Base-by-base conservation (phyloP, 192 early-diverging fungal genomes). In the Pilaira anomala region DNA sequence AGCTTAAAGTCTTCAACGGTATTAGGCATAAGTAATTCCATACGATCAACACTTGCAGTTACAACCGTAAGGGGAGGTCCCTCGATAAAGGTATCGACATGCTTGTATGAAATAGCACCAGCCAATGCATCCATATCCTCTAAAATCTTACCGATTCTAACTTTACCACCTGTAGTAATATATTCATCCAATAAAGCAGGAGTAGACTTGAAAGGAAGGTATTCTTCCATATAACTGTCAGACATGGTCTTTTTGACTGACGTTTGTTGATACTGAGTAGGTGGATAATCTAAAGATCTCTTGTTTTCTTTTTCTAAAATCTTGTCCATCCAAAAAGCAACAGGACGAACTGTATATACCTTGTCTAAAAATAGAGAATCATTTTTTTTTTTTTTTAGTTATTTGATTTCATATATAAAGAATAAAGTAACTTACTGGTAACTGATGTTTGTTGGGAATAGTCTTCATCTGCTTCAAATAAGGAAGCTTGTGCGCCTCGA, bases 11-110 rank as follows among this genome's bases (percentile, higher is more conserved):
- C 90, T 60, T 87, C 80, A 8, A 84, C 68, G 6, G 83, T 78
- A 39, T 91, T 78, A 3, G 74, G 77, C 25, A 78, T 62, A 36
- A 89, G 70, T 48, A 97, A 69, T 22, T 95, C 92, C 40, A 95
- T 91, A 19, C 94, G 78, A 69, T 97, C 94, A 11, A 97, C 84
- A 21, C 87, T 80, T 0, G 94, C 94, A 5, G 93, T 96, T 14
- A 93, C 93, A 68, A 96, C 91, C 1, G 83, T 85, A 39, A 89
- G 50, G 11, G 88, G 87, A 1, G 61, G 26, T 3, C 59, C 49
- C 26, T 69, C 30, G 4, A 67, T 63, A 0, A 76, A 80, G 54
- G 76, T 78, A 28, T 79, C 69, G 0, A 70, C 71, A 59, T 97
- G 93, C 55, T 87, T 83, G 73, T 91, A 94, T 7, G 86, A 79